Evolutionary conservation across 306 rosid species (phyloP).

Genomic region (Lathyrus sativus): DNA sequence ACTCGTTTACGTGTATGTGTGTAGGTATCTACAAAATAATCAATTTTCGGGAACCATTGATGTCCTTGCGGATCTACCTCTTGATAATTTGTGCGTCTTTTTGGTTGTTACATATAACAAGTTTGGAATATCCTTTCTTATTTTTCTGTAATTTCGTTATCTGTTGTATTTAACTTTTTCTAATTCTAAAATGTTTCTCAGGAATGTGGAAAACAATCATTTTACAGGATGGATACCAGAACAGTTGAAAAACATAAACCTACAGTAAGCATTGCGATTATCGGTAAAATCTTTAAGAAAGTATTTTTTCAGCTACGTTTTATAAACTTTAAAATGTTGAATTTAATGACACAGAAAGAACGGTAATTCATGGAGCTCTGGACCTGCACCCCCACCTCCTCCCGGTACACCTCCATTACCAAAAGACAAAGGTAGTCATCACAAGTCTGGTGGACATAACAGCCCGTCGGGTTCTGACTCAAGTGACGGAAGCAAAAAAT

Average conservation of each 20-base stretch:
- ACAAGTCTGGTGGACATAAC: conserved; percentile 54
- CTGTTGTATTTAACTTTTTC: conserved; percentile 29
- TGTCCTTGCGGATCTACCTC: conserved; percentile 85
- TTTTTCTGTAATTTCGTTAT: conserved; percentile 18
- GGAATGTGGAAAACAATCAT: conserved; percentile 83
- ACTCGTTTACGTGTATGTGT: conserved; percentile 35
- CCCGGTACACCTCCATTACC: conserved; percentile 84
- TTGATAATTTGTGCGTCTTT: conserved; percentile 63
- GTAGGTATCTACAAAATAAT: conserved; percentile 85
- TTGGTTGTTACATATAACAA: conserved; percentile 28
- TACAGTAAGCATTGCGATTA: conserved; percentile 61
- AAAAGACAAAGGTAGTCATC: conserved; percentile 52
- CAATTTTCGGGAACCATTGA: conserved; percentile 84
- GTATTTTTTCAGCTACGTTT: conserved; percentile 13
- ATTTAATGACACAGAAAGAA: conserved; percentile 64
- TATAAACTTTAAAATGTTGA: conserved; percentile 37
- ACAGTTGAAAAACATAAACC: conserved; percentile 63
- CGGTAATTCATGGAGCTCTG: conserved; percentile 85
- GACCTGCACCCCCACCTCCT: conserved; percentile 97
- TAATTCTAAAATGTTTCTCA: conserved; percentile 38
- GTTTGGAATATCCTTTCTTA: conserved; percentile 23
- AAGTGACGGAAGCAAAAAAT: conserved; percentile 61
- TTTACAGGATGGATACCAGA: conserved; percentile 94
- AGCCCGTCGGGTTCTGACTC: conserved; percentile 48
- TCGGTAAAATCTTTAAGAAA: conserved; percentile 19